These are phyloP conservation scores for Rhizomucor pusillus DNA, from an alignment of 371 early-diverging fungal species.

Conservation along the genomic window DNA sequence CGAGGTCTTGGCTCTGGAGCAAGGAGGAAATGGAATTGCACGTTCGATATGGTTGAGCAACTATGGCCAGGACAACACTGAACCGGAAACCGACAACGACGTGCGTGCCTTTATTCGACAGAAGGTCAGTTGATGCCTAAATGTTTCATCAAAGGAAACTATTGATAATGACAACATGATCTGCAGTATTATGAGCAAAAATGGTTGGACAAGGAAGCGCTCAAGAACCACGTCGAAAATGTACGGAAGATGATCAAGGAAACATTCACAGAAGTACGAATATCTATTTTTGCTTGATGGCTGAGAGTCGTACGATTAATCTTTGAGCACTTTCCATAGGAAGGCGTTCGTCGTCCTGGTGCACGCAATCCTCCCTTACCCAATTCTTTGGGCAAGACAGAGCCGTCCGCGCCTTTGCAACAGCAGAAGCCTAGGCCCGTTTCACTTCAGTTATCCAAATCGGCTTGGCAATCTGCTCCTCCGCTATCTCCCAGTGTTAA, in stretches of 20 bases:
- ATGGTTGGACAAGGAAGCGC: slow-evolving; percentile 32
- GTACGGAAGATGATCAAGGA: slow-evolving; percentile 24
- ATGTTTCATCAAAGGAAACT: too few relatives aligned
- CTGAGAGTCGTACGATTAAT: slow-evolving; percentile 1
- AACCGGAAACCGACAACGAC: slow-evolving; percentile 40
- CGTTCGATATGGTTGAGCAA: slow-evolving; percentile 28
- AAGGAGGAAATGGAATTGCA: slow-evolving; percentile 60
- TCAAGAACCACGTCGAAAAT: slow-evolving; percentile 21
- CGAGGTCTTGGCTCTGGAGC: slow-evolving; percentile 54
- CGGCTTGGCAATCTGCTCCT: slow-evolving; percentile 10
- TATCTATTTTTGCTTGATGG: neutral
- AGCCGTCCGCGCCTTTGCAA: neutral
- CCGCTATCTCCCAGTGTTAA: neutral
- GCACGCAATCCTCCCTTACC: slow-evolving; percentile 15
- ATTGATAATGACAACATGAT: neutral
- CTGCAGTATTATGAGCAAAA: neutral
- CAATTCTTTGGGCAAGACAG: neutral
- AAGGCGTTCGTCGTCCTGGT: slow-evolving; percentile 12
- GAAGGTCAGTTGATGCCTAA: slow-evolving; percentile 29
- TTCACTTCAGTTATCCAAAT: slow-evolving; percentile 6
- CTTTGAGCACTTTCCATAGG: slow-evolving; percentile 1
- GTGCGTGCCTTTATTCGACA: slow-evolving; percentile 44
- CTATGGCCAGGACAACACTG: slow-evolving; percentile 21
- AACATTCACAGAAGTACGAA: slow-evolving; percentile 29
- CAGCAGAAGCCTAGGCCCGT: slow-evolving; percentile 5